These are phyloP conservation scores for Phytophthora rubi DNA, from an alignment of 352 stramenopile species.

Conservation along the genomic window DNA sequence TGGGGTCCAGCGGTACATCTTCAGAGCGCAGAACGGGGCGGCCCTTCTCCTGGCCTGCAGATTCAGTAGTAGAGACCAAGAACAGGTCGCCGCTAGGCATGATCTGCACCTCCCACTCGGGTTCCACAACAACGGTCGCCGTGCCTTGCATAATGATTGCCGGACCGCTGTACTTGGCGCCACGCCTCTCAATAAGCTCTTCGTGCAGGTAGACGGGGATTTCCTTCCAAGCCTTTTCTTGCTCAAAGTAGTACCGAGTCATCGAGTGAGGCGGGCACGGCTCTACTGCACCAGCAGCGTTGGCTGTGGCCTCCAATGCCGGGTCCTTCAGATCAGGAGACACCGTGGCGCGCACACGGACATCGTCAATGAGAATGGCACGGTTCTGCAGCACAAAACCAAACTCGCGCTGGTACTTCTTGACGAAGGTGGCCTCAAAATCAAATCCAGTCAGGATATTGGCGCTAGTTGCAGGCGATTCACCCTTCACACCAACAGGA, in stretches of 20 bases:
- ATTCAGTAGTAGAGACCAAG: slow-evolving; percentile 67
- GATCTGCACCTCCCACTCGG: slow-evolving; percentile 93
- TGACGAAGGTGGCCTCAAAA: slow-evolving; percentile 88
- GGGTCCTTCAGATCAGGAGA: slow-evolving; percentile 72
- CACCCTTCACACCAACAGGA: slow-evolving; percentile 51
- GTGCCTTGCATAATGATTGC: slow-evolving; percentile 98
- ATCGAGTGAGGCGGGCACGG: slow-evolving; percentile 59
- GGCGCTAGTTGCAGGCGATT: slow-evolving; percentile 34
- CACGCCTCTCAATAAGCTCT: slow-evolving; percentile 79
- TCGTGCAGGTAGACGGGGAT: slow-evolving; percentile 95
- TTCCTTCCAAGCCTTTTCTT: slow-evolving; percentile 77
- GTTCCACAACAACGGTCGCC: slow-evolving; percentile 98
- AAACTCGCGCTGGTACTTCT: slow-evolving; percentile 97
- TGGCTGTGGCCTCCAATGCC: slow-evolving; percentile 9
- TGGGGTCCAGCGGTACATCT: slow-evolving; percentile 90
- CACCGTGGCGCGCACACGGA: slow-evolving; percentile 96
- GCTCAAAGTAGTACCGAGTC: slow-evolving; percentile 83
- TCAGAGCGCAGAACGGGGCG: slow-evolving; percentile 24
- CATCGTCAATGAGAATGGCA: slow-evolving; percentile 96
- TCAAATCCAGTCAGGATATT: slow-evolving; percentile 73
- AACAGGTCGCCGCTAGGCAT: slow-evolving; percentile 96
- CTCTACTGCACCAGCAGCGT: slow-evolving; percentile 22
- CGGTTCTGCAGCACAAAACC: slow-evolving; percentile 96
- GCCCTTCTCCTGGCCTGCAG: slow-evolving; percentile 35
- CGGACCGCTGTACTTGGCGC: slow-evolving; percentile 84